These are phyloP conservation scores for Rugiboletus extremiorientalis DNA, from an alignment of 1,284 basidiomycete species.

Conservation along the genomic window DNA sequence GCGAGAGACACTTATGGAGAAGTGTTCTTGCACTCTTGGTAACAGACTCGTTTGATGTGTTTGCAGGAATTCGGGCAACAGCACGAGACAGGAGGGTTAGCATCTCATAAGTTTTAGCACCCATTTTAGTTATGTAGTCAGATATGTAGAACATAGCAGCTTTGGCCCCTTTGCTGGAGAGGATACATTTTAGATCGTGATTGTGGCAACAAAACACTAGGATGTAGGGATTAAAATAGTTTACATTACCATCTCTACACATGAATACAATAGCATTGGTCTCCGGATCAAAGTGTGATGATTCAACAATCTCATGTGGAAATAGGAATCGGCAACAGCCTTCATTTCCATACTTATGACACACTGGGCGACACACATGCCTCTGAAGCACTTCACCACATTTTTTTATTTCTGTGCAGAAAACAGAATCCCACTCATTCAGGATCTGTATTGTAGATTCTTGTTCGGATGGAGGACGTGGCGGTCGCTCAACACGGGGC, in stretches of 20 bases:
- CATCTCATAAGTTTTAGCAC: slow-evolving; percentile 9
- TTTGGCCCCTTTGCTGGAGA: slow-evolving; percentile 11
- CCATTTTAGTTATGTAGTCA: slow-evolving; percentile 17
- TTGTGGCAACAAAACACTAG: slow-evolving; percentile 18
- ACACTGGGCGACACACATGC: slow-evolving; percentile 6
- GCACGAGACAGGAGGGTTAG: no score
- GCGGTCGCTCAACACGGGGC: background rate
- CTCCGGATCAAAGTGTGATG: slow-evolving; percentile 6
- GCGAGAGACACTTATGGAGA: slow-evolving; percentile 12
- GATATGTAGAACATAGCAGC: slow-evolving; percentile 20
- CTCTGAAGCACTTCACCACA: slow-evolving; percentile 13
- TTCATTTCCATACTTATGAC: slow-evolving; percentile 1
- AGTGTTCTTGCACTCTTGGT: background rate
- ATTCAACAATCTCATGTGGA: slow-evolving; percentile 8
- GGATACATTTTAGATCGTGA: slow-evolving; percentile 17
- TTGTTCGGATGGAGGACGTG: no score
- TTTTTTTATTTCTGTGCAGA: background rate
- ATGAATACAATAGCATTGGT: slow-evolving; percentile 1
- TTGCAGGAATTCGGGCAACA: no score
- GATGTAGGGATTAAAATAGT: slow-evolving; percentile 10
- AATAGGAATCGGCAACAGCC: slow-evolving; percentile 3
- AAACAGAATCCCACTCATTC: background rate
- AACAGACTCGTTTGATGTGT: background rate
- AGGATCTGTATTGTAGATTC: background rate
- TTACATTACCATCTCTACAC: slow-evolving; percentile 6